These are phyloP conservation scores for Anthracocystis walkeri DNA, from an alignment of 1,284 basidiomycete species.

Conservation along the genomic window DNA sequence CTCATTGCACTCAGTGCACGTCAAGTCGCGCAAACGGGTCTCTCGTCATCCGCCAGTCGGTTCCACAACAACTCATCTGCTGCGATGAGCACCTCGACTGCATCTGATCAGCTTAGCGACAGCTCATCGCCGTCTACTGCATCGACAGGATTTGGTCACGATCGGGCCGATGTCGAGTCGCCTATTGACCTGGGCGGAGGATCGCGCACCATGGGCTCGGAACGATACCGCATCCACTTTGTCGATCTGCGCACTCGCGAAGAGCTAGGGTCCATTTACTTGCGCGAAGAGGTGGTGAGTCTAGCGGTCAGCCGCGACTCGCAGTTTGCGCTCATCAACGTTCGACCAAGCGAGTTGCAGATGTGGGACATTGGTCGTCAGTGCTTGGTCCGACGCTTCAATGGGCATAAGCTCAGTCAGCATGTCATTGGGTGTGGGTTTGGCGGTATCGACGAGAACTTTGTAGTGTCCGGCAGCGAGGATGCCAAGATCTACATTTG, in stretches of 20 bases:
- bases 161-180: conserved; percentile 15
- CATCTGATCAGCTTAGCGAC: conserved; percentile 39
- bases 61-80: conserved; percentile 27
- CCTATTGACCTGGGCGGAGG: conserved; percentile 63
- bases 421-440: conserved; percentile 91
- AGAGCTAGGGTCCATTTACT: conserved; percentile 73
- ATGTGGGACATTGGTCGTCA: conserved; percentile 81
- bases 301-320: conserved; percentile 81
- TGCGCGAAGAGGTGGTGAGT: conserved; percentile 79
- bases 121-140: conserved; percentile 25
- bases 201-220: conserved; percentile 69
- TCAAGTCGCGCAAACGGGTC: conserved; percentile 23
- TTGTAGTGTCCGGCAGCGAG: conserved; percentile 93
- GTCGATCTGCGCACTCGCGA: conserved; percentile 77
- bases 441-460: conserved; percentile 89
- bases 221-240: conserved; percentile 76
- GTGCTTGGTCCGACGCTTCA: conserved; percentile 73
- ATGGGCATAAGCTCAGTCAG: conserved; percentile 67
- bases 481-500: conserved; percentile 85
- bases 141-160: conserved; percentile 26
- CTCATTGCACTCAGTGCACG: conserved; percentile 79
- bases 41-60: conserved; percentile 15
- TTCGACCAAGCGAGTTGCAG: conserved; percentile 78
- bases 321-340: conserved; percentile 85
- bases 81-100: conserved; percentile 32